Base-by-base conservation (phyloP, 495 filamentous ascomycete genomes). In the Pyrenopolyporus hunteri region DNA sequence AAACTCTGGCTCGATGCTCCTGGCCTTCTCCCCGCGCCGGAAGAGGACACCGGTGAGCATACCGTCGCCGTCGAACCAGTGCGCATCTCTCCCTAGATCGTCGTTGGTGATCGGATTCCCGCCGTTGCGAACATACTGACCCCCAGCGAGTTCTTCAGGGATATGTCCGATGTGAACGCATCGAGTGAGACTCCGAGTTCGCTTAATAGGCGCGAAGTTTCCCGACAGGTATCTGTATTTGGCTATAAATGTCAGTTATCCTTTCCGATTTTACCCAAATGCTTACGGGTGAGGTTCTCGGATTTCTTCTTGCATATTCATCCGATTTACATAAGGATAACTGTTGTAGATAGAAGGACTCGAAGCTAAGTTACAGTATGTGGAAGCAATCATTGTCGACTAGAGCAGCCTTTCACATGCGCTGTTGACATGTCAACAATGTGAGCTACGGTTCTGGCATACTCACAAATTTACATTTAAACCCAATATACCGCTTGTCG, bases 31-130 rank as follows among this genome's bases (percentile, higher is more conserved):
- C 4, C 59, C 60, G 2, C 72, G 72, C 29, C 63, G 69, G 70
- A 89, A 88, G 6, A 74, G 72, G 0, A 89, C 84, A 10, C 86
- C 87, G 17, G 81, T 79, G 2, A 89, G 80, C 86, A 89, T 89
- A 1, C 85, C 87, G 71, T 89, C 87, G 40, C 87, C 87, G 58
- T 89, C 87, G 57, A 89, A 89, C 85, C 85, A 88, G 58, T 89
- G 85, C 17, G 81, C 77, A 56, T 83, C 78, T 45, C 84, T 77
- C 26, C 73, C 72, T 17, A 80, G 61, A 50, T 83, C 77, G n/a
- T 82, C 71, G 47, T 86, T 83, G n/a, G 69, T 73, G n/a, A 87
- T 71, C 6, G 87, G 85, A 65, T 89, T 89, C 33, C 80, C 81
- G 47, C 87, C 85, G 71, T 89, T 88, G n/a, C 87, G 79, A 19